A percentile compares a stretch with the other conserved stretches of the same genome.
Evolutionary conservation across 805 yeast species (phyloP).

Genomic region (Metschnikowia baotianmanensis): DNA sequence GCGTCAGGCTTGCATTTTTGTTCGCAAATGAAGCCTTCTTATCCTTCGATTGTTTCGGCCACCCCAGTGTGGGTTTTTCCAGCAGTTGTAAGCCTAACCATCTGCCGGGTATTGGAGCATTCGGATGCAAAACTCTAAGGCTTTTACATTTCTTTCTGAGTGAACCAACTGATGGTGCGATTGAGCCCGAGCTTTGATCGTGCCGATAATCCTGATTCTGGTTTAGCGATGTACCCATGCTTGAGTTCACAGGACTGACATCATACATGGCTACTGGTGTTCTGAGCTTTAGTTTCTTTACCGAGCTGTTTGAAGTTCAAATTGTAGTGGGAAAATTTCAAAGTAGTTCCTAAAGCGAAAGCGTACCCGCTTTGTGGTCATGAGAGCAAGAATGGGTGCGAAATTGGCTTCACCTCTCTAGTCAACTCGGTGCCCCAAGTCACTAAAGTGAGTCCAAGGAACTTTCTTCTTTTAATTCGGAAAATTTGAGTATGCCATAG

Average conservation of each 20-base stretch:
- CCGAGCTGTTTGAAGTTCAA: too few relatives aligned
- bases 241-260: slow-evolving; percentile 5
- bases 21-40: neutral
- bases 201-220: slow-evolving; percentile 2
- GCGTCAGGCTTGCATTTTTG: slow-evolving; percentile 1
- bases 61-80: neutral
- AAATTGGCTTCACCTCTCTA: too few relatives aligned
- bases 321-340: too few relatives aligned
- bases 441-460: too few relatives aligned
- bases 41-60: neutral
- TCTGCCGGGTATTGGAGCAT: slow-evolving; percentile 9
- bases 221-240: neutral
- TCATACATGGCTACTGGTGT: slow-evolving; percentile 3
- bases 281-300: too few relatives aligned
- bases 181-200: slow-evolving; percentile 1
- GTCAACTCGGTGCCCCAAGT: too few relatives aligned
- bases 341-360: too few relatives aligned
- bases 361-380: too few relatives aligned
- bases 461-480: too few relatives aligned
- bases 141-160: neutral
- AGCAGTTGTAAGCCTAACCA: slow-evolving; percentile 6
- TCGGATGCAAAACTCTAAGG: slow-evolving; percentile 8
- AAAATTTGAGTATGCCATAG: too few relatives aligned
- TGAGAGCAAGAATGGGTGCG: slow-evolving; percentile 6
- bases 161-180: slow-evolving; percentile 1